These are phyloP conservation scores for Lactarius indigo DNA, from an alignment of 768 basidiomycete species.

Conservation along the genomic window DNA sequence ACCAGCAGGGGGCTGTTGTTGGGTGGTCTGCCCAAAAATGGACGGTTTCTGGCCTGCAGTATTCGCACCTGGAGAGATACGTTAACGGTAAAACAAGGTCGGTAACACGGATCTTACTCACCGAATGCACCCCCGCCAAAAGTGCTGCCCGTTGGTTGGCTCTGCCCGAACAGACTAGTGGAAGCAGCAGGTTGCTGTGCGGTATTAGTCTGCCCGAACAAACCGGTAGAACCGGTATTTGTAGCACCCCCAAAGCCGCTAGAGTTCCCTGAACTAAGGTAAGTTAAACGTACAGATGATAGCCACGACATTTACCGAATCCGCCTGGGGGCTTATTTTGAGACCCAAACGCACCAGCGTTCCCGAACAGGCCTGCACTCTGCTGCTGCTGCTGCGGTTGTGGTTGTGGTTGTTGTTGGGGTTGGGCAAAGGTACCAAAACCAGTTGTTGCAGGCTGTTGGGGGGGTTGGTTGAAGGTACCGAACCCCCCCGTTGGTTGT, in stretches of 20 bases:
- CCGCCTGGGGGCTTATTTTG: slow-evolving; percentile 33
- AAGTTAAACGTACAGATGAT: not conserved
- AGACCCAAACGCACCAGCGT: slow-evolving; percentile 31
- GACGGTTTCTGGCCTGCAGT: slow-evolving; percentile 30
- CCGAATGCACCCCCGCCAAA: slow-evolving; percentile 32
- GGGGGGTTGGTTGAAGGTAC: slow-evolving; percentile 30
- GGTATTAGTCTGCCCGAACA: slow-evolving; percentile 31
- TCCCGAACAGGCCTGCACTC: slow-evolving; percentile 31
- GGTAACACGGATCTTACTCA: slow-evolving; percentile 8
- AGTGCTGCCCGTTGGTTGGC: slow-evolving; percentile 17
- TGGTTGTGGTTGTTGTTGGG: slow-evolving; percentile 21
- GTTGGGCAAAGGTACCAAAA: slow-evolving; percentile 38
- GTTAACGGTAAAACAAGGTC: not conserved
- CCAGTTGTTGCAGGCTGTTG: slow-evolving; percentile 31
- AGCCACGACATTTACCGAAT: slow-evolving; percentile 15
- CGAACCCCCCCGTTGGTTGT: slow-evolving; percentile 26
- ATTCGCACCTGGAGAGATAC: slow-evolving; percentile 5
- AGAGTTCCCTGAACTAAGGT: slow-evolving; percentile 11
- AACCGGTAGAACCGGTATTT: slow-evolving; percentile 23
- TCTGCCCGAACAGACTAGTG: slow-evolving; percentile 34
- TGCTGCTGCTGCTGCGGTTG: slow-evolving; percentile 12
- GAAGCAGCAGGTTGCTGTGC: slow-evolving; percentile 33
- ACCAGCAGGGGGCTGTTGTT: slow-evolving; percentile 21
- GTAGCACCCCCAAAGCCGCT: slow-evolving; percentile 20
- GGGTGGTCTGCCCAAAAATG: slow-evolving; percentile 20